Base-by-base conservation (phyloP, 495 filamentous ascomycete species). In the Evansstolkia leycettana region DNA sequence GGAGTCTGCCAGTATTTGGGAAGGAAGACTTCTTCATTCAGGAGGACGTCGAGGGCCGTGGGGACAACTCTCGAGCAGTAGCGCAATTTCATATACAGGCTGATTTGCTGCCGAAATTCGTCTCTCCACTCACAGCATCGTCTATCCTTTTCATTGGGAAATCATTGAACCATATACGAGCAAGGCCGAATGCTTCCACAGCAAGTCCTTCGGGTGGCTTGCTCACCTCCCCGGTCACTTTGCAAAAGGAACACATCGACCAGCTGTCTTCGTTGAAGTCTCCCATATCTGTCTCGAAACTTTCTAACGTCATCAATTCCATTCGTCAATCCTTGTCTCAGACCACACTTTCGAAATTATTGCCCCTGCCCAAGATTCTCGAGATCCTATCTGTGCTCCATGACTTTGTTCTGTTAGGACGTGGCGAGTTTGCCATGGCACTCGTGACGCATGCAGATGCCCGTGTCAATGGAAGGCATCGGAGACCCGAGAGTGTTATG, bases 71-170 rank as follows among this genome's bases (percentile, higher is more conserved):
- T 33, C 18, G 38, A 3, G 43, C 33, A 3, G 39, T 33, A 15
- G 46, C 65, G 36, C 65, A 73, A 14, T 87, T 80, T 50, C 56
- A 49, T 10, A 54, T 79, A 28, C 56, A 71, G 25, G 46, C 60
- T 14, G 51, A 58, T 2, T 55, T 90, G 15, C 55, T 89, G 7
- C 90, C 90, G 1, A 70, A 68, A 13, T 93, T 94, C 45, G 86
- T 94, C 8, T 74, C 80, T 5, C 45, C 68, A 2, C 60, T 75
- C 10, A 82, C 86, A 2, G 88, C 84, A 17, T 66, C 72, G 7
- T 93, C 86, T 7, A 82, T 95, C 46, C 52, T 95, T 2, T 95
- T 94, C 52, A 83, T 98, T 40, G 90, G 90, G 1, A 80, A 80
- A 40, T 89, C 84, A 0, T 61, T 95, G 28, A 85, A 90, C 38